Percentiles rank a stretch among this genome's conserved stretches.
Evolutionary conservation across 129 eudicot species (phyloP).

Genomic region (Deinandra increscens): DNA sequence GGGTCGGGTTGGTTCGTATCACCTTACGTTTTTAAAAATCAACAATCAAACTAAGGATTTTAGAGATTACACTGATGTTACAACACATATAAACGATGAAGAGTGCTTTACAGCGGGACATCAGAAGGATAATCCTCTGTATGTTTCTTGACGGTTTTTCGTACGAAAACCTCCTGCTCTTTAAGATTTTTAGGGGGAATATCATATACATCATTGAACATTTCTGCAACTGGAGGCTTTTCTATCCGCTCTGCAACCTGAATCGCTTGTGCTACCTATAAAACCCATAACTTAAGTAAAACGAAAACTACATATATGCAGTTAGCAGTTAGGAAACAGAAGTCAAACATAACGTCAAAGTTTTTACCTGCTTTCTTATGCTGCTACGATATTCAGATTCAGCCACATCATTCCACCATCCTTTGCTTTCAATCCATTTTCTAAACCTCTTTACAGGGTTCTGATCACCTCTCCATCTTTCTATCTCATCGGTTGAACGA

Average conservation of each 20-base stretch:
- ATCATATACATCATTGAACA: constrained; percentile 73
- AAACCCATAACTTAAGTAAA: not conserved
- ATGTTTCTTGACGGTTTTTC: constrained; percentile 46
- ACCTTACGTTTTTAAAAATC: not conserved
- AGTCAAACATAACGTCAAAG: constrained; percentile 22
- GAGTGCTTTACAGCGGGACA: constrained; percentile 31
- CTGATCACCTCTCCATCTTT: constrained; percentile 66
- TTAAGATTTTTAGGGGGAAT: constrained; percentile 50
- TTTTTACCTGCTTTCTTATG: constrained; percentile 65
- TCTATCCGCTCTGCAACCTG: constrained; percentile 63
- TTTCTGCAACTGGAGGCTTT: constrained; percentile 59
- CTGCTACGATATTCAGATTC: constrained; percentile 54
- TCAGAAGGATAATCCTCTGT: constrained; percentile 46
- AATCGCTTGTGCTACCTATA: constrained; percentile 61
- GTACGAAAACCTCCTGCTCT: constrained; percentile 55
- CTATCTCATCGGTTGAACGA: constrained; percentile 66
- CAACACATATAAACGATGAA: not conserved
- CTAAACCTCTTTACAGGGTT: constrained; percentile 69
- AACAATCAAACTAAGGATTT: not conserved
- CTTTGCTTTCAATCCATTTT: constrained; percentile 61
- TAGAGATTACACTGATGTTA: not conserved
- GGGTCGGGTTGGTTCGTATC: too few species aligned
- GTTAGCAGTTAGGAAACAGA: not conserved
- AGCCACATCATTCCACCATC: constrained; percentile 67
- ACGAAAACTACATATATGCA: not conserved